These are phyloP conservation scores for Magnusiomyces suaveolens DNA, from an alignment of 1,139 yeast genomes.

Conservation along the genomic window DNA sequence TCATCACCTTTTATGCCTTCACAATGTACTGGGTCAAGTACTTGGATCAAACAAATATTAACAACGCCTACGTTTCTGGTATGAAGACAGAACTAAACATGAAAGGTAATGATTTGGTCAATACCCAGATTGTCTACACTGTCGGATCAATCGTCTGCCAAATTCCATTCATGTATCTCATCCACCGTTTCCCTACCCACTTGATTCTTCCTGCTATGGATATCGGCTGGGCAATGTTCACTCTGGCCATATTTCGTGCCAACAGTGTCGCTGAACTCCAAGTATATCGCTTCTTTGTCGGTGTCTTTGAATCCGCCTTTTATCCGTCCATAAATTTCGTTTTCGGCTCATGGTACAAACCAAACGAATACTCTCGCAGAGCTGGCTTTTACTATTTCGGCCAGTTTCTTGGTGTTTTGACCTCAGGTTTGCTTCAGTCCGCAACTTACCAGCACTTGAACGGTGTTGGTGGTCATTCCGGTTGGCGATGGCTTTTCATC, in stretches of 20 bases:
- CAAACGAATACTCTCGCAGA: conserved; percentile 50
- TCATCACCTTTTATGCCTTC: conserved; percentile 50
- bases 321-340: conserved; percentile 53
- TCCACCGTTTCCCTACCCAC: conserved; percentile 42
- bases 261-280: conserved; percentile 41
- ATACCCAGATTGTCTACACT: conserved; percentile 49
- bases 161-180: conserved; percentile 34
- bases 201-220: conserved; percentile 51
- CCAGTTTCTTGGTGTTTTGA: conserved; percentile 50
- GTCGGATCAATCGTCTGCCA: conserved; percentile 54
- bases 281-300: conserved; percentile 52
- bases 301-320: conserved; percentile 53
- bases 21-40: conserved; percentile 65
- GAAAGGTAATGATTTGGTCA: conserved; percentile 57
- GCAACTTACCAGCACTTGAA: conserved; percentile 42
- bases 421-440: conserved; percentile 58
- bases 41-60: conserved; percentile 46
- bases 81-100: conserved; percentile 50
- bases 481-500: conserved; percentile 71
- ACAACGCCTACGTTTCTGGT: conserved; percentile 60
- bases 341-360: conserved; percentile 54
- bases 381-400: conserved; percentile 54
- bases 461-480: conserved; percentile 42
- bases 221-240: conserved; percentile 57
- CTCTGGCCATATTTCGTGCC: conserved; percentile 46